These are phyloP conservation scores for Coelastrella sp. DNA, from an alignment of 139 green algal genomes.

Conservation along the genomic window DNA sequence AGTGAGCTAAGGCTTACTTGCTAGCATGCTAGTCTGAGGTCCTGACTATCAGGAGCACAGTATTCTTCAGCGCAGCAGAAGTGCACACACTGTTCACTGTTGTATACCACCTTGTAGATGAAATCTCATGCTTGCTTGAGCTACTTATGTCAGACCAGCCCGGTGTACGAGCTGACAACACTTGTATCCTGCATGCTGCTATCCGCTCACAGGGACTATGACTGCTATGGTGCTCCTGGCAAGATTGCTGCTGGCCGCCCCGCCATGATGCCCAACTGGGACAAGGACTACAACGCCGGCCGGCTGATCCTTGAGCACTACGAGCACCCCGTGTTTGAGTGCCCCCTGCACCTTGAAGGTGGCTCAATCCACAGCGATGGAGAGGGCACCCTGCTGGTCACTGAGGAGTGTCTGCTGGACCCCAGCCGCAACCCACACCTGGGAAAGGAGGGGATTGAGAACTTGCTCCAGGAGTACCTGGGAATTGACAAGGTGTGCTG, in stretches of 20 bases:
- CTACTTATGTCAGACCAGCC: too few relatives aligned
- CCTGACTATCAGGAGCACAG: too few relatives aligned
- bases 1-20: too few relatives aligned
- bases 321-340: slow-evolving; percentile 44
- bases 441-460: slow-evolving; percentile 69
- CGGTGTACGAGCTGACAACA: background rate
- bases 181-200: background rate
- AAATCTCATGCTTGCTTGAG: too few relatives aligned
- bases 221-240: slow-evolving; percentile 45
- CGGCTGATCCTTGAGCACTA: slow-evolving; percentile 56
- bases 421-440: slow-evolving; percentile 80
- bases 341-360: slow-evolving; percentile 71
- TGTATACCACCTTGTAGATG: too few relatives aligned
- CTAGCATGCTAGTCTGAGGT: too few relatives aligned
- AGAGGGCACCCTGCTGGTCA: slow-evolving; percentile 74
- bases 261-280: slow-evolving; percentile 75
- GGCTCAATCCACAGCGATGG: slow-evolving; percentile 71
- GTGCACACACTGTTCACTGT: too few relatives aligned
- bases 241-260: slow-evolving; percentile 54
- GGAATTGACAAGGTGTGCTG: slow-evolving; percentile 73
- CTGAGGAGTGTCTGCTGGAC: slow-evolving; percentile 85
- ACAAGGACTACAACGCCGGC: slow-evolving; percentile 43
- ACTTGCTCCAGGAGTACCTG: slow-evolving; percentile 75
- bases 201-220: background rate
- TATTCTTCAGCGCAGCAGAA: too few relatives aligned